Percentiles rank a stretch among this genome's conserved stretches.
Evolutionary conservation across 208 protist species (phyloP).

Genomic region (Acanthamoeba lenticulata): DNA sequence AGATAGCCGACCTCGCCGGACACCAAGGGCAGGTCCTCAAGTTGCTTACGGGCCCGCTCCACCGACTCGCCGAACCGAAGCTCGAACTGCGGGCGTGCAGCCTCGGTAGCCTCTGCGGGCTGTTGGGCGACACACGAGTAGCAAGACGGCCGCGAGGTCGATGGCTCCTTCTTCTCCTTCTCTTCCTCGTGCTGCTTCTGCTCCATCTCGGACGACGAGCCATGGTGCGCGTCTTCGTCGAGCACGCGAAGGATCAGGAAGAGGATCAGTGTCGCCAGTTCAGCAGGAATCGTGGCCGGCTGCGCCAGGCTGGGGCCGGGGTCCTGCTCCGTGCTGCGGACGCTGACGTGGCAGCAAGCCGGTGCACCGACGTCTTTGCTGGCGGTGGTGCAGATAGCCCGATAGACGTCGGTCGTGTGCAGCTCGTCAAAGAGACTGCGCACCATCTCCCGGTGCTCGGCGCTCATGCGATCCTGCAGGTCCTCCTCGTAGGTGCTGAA

Average conservation of each 20-base stretch:
- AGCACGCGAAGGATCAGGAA: not conserved
- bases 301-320: not conserved
- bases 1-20: not conserved
- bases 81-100: not conserved
- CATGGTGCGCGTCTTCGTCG: not conserved
- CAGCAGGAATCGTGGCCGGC: not conserved
- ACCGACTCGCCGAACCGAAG: not conserved
- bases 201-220: not conserved
- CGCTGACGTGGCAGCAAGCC: not conserved
- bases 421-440: not conserved
- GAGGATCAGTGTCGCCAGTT: not conserved
- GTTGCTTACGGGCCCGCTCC: not conserved
- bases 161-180: no score
- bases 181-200: not conserved
- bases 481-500: constrained; percentile 7
- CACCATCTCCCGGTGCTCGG: not conserved
- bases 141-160: not conserved
- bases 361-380: not conserved
- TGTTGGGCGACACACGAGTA: not conserved
- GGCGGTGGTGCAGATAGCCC: not conserved
- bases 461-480: not conserved
- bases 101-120: not conserved
- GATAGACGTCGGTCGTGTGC: not conserved
- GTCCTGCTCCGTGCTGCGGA: not conserved
- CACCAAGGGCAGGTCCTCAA: not conserved